Base-by-base conservation (phyloP, 2,329 filamentous ascomycete genomes). In the Stenocarpella maydis region DNA sequence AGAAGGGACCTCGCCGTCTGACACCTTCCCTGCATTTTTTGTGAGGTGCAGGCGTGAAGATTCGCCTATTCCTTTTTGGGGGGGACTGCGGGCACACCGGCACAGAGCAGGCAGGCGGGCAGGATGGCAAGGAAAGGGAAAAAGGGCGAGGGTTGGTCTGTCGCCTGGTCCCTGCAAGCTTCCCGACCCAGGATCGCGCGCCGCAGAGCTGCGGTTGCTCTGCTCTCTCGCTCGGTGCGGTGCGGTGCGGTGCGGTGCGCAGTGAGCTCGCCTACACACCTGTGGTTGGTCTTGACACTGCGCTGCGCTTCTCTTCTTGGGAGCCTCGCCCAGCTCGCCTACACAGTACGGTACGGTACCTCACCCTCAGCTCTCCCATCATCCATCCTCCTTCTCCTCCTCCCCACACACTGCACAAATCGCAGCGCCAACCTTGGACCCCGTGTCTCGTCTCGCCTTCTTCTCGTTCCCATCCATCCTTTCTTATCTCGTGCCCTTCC, bases 401-500 rank as follows among this genome's bases (percentile, higher is more conserved):
- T 60, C 65, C 68, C 68, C 52, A 60, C 70, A 71, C 70, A 71
- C 67, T 54, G 45, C 45, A 71, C 68, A 69, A n/a, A 70, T 69
- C 67, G 58, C 70, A 68, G 72, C 71, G 72, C 66, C 65, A 67
- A 55, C 65, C 54, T 67, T 67, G 52, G 52, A 58, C 68, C 71
- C 68, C 72, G 69, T 67, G 70, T 68, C 67, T 63, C 66, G 68
- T 72, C 64, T 67, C 67, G 72, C 70, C 66, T 66, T 73, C 39
- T 69, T 21, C 47, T 26, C 31, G 34, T 37, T 50, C 70, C 69
- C 72, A 71, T 70, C 71, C 73, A 71, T 70, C 70, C 34, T 72
- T 71, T 72, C 71, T 71, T 68, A 70, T 71, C 72, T 71, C 71
- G 68, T 74, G 64, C 71, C 71, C 70, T 68, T 72, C 72, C 71